Percentiles rank a stretch among this genome's conserved stretches.
These are phyloP conservation scores for Opeltia flavorubescens DNA, from an alignment of 495 filamentous ascomycete genomes.

Conservation along the genomic window DNA sequence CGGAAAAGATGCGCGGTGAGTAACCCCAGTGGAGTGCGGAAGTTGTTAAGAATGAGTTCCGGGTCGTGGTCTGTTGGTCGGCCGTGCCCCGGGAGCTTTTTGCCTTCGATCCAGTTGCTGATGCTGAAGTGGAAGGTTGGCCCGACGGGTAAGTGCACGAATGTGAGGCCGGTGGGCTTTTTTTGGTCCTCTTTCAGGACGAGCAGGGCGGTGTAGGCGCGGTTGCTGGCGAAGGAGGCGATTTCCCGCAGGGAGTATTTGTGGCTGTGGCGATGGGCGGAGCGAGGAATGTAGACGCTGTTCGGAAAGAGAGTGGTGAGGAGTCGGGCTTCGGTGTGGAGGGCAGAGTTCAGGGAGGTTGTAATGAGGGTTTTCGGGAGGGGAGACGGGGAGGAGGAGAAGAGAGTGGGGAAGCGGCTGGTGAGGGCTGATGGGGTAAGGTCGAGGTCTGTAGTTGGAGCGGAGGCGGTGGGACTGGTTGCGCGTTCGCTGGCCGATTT, in stretches of 20 bases:
- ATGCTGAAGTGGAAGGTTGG: constrained; percentile 82
- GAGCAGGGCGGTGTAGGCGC: constrained; percentile 64
- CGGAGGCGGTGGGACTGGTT: constrained; percentile 44
- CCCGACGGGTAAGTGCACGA: constrained; percentile 70
- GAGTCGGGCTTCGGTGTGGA: constrained; percentile 67
- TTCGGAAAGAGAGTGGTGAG: constrained; percentile 76
- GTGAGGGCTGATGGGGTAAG: constrained; percentile 55
- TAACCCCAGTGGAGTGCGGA: constrained; percentile 82
- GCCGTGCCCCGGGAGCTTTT: constrained; percentile 74
- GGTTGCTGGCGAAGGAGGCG: constrained; percentile 63
- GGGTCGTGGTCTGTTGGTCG: constrained; percentile 79
- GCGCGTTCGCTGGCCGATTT: constrained; percentile 36
- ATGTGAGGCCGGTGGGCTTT: constrained; percentile 55
- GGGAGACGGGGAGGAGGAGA: constrained; percentile 42
- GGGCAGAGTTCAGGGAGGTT: constrained; percentile 67
- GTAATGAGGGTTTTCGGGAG: constrained; percentile 79
- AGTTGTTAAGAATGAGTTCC: constrained; percentile 89
- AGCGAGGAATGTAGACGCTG: constrained; percentile 72
- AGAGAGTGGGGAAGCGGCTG: constrained; percentile 70
- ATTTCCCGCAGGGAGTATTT: constrained; percentile 88
- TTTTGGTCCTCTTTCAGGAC: constrained; percentile 80
- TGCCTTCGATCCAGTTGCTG: constrained; percentile 73
- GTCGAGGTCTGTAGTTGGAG: constrained; percentile 55
- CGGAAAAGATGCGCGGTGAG: constrained; percentile 80
- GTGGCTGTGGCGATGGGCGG: constrained; percentile 62